Conservation (phyloP, 1,284 basidiomycete genomes). For the Takashimella koratensis region DNA sequence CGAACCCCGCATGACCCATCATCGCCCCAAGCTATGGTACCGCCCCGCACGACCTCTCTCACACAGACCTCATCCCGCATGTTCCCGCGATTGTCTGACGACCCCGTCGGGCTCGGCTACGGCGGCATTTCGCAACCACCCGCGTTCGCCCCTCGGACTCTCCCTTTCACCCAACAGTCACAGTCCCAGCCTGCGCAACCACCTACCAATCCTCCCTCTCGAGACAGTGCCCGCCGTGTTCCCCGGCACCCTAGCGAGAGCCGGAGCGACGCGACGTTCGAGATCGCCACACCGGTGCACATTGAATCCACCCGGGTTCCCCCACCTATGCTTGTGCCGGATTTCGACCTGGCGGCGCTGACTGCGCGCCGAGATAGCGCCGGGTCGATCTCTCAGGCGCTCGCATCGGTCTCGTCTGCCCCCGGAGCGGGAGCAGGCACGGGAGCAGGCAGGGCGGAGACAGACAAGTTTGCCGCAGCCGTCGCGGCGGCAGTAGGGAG, state of each 20-base stretch:
- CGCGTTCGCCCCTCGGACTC: not conserved
- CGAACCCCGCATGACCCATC: conserved; percentile 32
- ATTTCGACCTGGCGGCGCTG: not conserved
- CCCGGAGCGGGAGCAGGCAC: not conserved
- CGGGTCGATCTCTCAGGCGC: not conserved
- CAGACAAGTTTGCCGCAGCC: too few species aligned
- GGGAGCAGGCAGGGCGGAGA: not conserved
- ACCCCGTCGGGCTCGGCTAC: conserved; percentile 13
- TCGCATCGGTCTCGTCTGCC: not conserved
- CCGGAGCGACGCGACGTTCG: conserved; percentile 24
- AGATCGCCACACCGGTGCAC: conserved; percentile 26
- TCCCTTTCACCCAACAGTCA: too few species aligned
- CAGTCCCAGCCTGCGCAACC: not conserved
- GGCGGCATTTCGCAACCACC: not conserved
- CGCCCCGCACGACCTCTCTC: not conserved
- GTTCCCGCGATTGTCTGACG: not conserved
- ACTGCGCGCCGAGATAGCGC: not conserved
- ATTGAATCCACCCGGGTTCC: not conserved
- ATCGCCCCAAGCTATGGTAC: not conserved
- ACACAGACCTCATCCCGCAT: not conserved
- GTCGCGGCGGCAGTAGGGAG: too few species aligned
- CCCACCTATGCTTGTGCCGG: not conserved
- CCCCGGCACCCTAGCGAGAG: not conserved
- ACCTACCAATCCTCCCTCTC: not conserved
- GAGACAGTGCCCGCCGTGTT: not conserved